Evolutionary conservation across 148 eudicot species (phyloP).

Genomic region (Spergularia marina): DNA sequence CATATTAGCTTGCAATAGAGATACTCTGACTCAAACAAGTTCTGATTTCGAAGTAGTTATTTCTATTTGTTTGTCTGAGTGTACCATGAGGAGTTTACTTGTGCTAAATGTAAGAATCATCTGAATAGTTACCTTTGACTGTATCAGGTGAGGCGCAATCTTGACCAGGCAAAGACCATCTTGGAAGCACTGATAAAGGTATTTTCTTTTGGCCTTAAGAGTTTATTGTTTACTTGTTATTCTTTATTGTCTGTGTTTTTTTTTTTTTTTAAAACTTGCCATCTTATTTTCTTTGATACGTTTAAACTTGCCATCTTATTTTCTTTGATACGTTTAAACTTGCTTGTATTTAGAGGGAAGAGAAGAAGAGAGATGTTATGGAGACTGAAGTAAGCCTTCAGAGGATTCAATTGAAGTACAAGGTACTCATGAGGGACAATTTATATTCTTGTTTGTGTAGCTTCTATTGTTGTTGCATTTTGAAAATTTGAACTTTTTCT

Average conservation of each 20-base stretch:
- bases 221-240: background rate
- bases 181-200: conserved; percentile 88
- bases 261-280: background rate
- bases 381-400: conserved; percentile 92
- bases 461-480: background rate
- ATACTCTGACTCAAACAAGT: no score
- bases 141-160: conserved; percentile 89
- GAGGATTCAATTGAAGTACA: conserved; percentile 82
- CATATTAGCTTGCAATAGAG: no score
- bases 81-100: background rate
- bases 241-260: background rate
- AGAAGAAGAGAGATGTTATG: conserved; percentile 90
- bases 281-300: no score
- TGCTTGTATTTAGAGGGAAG: conserved; percentile 72
- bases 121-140: conserved; percentile 1
- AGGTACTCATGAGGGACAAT: conserved; percentile 46
- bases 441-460: conserved; percentile 2
- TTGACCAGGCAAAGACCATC: conserved; percentile 88
- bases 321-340: background rate
- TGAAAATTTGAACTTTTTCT: background rate
- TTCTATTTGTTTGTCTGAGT: no score
- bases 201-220: conserved; percentile 9
- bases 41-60: no score
- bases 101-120: background rate
- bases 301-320: no score